These are phyloP conservation scores for Phytophthora syringae DNA, from an alignment of 352 stramenopile genomes.

Conservation along the genomic window DNA sequence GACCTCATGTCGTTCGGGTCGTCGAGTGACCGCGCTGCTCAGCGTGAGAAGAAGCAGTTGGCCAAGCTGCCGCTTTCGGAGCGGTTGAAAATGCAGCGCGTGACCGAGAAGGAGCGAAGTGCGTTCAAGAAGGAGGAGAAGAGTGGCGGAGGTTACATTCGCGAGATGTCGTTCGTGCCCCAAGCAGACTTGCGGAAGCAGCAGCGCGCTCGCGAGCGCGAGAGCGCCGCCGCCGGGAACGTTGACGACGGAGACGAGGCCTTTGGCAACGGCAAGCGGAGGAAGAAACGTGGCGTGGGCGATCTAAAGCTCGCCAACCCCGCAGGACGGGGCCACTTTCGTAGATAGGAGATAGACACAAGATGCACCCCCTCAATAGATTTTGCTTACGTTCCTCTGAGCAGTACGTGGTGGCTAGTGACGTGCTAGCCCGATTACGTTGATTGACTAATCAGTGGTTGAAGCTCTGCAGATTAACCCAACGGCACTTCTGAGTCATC, in stretches of 20 bases:
- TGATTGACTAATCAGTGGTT: too few relatives aligned
- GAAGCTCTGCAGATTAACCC: too few relatives aligned
- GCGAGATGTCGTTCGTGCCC: conserved; percentile 84
- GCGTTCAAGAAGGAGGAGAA: conserved; percentile 88
- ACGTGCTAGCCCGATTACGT: too few relatives aligned
- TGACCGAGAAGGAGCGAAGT: conserved; percentile 77
- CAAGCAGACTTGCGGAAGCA: conserved; percentile 67
- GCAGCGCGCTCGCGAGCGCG: conserved; percentile 44
- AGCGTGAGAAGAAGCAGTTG: conserved; percentile 84
- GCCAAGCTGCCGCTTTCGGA: conserved; percentile 83
- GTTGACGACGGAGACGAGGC: conserved; percentile 28
- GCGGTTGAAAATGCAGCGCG: conserved; percentile 73
- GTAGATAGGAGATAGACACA: conserved; percentile 51
- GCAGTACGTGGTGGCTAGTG: too few relatives aligned
- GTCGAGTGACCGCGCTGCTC: conserved; percentile 61
- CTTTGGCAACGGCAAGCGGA: conserved; percentile 44
- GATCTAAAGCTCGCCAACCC: conserved; percentile 73
- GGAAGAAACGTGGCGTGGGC: conserved; percentile 83
- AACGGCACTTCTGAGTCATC: neutral
- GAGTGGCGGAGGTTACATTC: conserved; percentile 75
- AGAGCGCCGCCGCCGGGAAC: conserved; percentile 15
- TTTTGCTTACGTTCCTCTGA: conserved; percentile 18
- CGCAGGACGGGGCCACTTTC: conserved; percentile 56
- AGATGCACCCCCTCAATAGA: conserved; percentile 16
- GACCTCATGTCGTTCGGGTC: conserved; percentile 84